Percentiles rank a stretch among this genome's conserved stretches.
Conservation (phyloP, 768 basidiomycete genomes). For the Hemileccinum impolitum region DNA sequence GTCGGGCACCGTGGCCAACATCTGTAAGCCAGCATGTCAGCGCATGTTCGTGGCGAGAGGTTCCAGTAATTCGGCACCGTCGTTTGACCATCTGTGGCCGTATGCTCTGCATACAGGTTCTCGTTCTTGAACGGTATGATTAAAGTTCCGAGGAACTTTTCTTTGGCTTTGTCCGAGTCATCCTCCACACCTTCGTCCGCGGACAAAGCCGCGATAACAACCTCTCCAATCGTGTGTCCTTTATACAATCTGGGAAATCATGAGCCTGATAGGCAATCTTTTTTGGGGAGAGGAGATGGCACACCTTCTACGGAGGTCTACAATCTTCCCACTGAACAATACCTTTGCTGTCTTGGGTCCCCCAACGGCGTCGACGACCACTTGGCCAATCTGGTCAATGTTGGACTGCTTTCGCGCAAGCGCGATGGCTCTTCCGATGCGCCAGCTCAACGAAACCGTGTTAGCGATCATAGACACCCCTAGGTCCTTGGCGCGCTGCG, state of each 20-base stretch:
- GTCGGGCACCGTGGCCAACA: constrained; percentile 60
- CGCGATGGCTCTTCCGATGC: constrained; percentile 57
- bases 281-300: background rate
- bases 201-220: constrained; percentile 29
- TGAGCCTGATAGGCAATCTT: background rate
- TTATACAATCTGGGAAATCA: constrained; percentile 26
- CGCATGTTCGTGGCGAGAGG: background rate
- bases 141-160: constrained; percentile 32
- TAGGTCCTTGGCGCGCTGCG: constrained; percentile 36
- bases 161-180: constrained; percentile 12
- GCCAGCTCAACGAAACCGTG: constrained; percentile 60
- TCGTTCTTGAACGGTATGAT: constrained; percentile 63
- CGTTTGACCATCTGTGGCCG: constrained; percentile 26
- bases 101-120: constrained; percentile 49
- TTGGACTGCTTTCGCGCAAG: constrained; percentile 46
- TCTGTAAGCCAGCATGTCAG: constrained; percentile 26
- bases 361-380: constrained; percentile 36
- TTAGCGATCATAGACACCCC: constrained; percentile 43
- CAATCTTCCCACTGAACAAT: constrained; percentile 60
- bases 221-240: constrained; percentile 40
- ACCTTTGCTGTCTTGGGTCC: constrained; percentile 34
- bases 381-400: constrained; percentile 35
- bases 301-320: constrained; percentile 42
- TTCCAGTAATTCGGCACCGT: constrained; percentile 10
- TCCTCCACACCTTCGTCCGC: constrained; percentile 29